Evolutionary conservation across 176 grass and related monocot genomes (phyloP), one percentile per base, ranked within the genome.

Genomic region (Eragrostis curvula): DNA sequence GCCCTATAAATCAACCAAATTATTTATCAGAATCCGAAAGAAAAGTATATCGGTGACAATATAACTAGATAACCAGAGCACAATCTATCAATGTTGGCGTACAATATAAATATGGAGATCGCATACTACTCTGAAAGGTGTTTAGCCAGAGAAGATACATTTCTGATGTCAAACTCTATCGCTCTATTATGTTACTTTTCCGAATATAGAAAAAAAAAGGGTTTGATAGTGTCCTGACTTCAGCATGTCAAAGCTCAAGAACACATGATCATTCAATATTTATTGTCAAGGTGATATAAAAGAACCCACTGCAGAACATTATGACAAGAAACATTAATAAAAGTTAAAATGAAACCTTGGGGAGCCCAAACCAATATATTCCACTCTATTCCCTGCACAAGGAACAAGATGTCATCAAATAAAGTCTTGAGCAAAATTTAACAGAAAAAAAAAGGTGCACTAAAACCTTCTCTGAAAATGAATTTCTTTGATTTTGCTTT

Each of bases 381-480:
- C 82, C 32, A 97, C 88, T 73, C 73, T 83, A 78, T 92, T 86
- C 50, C 94, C 88, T 93, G 80, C 71, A 52, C 23, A 71, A 78
- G 17, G 25, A 29, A 60, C 28, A 83, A 66, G 14, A 89, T 70
- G 43, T 56, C 49, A 58, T 39, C n/a, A 5, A 41, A 18, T 87
- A 73, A 45, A 75, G 60, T 74, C 55, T 13, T 13, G 21, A 47
- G 29, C 53, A 63, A 71, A 32, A 40, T 60, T 32, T 59, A 10
- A 36, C 47, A 20, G 41, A 13, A 56, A 30, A 42, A 71, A 30
- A 58, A 61, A 36, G 9, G 74, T 68, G 44, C 46, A 21, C 71
- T 1, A 27, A 61, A 89, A 86, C 94, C 94, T 97, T 93, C 81
- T 97, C 79, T 85, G 51, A 93, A 93, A 81, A 36, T 88, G 75